Percentiles rank a stretch among this genome's conserved stretches.
phyloP scores from a whole-genome alignment of 345 rosid species.

The Populus euphratica region DNA sequence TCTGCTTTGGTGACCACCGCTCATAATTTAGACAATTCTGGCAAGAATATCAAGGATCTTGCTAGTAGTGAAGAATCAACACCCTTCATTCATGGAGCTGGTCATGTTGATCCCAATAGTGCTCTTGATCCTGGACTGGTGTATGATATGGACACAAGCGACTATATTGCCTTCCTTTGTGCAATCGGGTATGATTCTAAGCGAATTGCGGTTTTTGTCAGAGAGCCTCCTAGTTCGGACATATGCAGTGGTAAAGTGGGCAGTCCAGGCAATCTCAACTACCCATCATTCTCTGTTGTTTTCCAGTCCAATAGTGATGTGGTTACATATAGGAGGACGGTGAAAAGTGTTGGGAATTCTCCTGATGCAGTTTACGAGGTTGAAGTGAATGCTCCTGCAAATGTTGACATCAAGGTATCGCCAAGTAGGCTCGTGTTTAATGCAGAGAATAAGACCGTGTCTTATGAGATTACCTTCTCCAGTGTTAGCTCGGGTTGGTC shows the following conservation, averaged over 20 bases:
- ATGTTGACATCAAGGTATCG: slow-evolving; percentile 49
- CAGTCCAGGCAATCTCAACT: slow-evolving; percentile 35
- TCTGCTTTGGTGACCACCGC: slow-evolving; percentile 24
- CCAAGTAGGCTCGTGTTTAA: slow-evolving; percentile 68
- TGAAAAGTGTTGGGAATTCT: slow-evolving; percentile 62
- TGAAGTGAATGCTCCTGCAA: slow-evolving; percentile 49
- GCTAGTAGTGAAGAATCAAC: slow-evolving; percentile 60
- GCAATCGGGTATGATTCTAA: slow-evolving; percentile 59
- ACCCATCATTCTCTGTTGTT: slow-evolving; percentile 27
- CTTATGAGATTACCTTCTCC: slow-evolving; percentile 58
- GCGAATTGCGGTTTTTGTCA: slow-evolving; percentile 53
- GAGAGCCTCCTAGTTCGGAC: slow-evolving; percentile 38
- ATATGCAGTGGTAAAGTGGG: slow-evolving; percentile 33
- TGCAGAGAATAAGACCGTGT: slow-evolving; percentile 36
- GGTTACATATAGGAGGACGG: slow-evolving; percentile 50
- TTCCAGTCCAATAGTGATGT: slow-evolving; percentile 32
- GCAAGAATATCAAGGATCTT: slow-evolving; percentile 60
- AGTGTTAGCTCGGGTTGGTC: slow-evolving; percentile 37
- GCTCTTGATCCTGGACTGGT: slow-evolving; percentile 80
- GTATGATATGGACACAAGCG: slow-evolving; percentile 51
- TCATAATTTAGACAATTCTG: slow-evolving; percentile 62
- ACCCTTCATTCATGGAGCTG: slow-evolving; percentile 72
- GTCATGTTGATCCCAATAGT: slow-evolving; percentile 78
- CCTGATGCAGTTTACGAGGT: slow-evolving; percentile 58
- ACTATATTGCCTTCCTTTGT: slow-evolving; percentile 71